Evolutionary conservation across 345 rosid species (phyloP), one percentile per base, ranked within the genome.

Genomic region (Eucalyptus erythrocorys): DNA sequence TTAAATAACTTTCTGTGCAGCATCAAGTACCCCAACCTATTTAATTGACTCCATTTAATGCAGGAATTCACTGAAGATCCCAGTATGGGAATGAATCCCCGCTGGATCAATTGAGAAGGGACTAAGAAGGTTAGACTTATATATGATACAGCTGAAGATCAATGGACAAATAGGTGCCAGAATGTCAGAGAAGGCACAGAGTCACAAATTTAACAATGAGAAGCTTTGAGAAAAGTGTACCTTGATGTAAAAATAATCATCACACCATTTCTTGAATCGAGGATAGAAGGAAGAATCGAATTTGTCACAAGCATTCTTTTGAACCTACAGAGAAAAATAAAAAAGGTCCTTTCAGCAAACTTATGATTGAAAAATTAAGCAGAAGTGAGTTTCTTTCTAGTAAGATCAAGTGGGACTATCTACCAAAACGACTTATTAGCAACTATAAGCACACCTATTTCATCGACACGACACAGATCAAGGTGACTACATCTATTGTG

Each of bases 231-330:
- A 71, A 48, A 64, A 48, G 50, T 85, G 84, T 90, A 98, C 99
- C 98, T 95, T 95, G 85, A 98, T 95, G 90, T 93, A 98, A 88
- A 98, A 98, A 90, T 97, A 97, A 91, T 98, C 98, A 90, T 96
- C 99, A 50, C 99, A 98, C 98, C 99, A 98, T 91, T 98, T 96
- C 92, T 98, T 97, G 93, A 98, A 98, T 53, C 95, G 95, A 32
- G 97, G 96, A 92, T 98, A 96, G 89, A 98, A 98, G 34, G 95
- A 88, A 87, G 96, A 95, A 89, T 98, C 99, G 87, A 95, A 97
- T 90, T 98, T 98, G 92, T 98, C 98, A 88, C 98, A 96, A 24
- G 98, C 95, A 68, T 85, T 84, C 88, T 97, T 98, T 92, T 97
- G 99, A 89, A 92, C 89, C 99, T 98, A 88, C 89, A 93, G 87